phyloP scores from a whole-genome alignment of 2,329 filamentous ascomycete species.

The Cladophialophora immunda region DNA sequence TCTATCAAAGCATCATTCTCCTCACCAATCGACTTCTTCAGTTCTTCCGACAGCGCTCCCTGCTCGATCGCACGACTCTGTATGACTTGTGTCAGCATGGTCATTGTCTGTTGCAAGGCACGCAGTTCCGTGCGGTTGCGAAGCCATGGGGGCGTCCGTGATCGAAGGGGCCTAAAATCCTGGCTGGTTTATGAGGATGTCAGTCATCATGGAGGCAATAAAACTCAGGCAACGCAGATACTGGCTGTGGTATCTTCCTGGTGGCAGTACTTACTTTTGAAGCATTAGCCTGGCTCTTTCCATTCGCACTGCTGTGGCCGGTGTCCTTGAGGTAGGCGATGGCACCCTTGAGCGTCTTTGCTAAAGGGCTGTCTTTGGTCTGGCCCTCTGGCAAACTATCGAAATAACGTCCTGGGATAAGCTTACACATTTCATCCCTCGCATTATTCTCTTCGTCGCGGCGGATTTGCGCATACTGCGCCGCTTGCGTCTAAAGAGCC shows the following conservation, averaged over 20 bases:
- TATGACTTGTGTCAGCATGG: neutral
- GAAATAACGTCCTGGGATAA: conserved; percentile 6
- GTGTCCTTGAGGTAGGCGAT: conserved; percentile 14
- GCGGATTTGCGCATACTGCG: neutral
- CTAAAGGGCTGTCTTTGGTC: neutral
- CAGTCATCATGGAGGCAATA: neutral
- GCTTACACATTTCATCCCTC: neutral
- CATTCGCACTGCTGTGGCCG: neutral
- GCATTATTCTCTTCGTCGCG: neutral
- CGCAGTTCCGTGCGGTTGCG: neutral
- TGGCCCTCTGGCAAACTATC: neutral
- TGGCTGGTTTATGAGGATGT: neutral
- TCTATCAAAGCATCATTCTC: conserved; percentile 10
- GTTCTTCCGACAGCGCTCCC: conserved; percentile 4
- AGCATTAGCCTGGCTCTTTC: neutral
- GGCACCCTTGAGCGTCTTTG: neutral
- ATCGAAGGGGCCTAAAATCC: neutral
- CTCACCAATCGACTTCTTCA: conserved; percentile 7
- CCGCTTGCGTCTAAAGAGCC: neutral
- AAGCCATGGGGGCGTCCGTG: neutral
- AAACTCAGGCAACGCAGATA: neutral
- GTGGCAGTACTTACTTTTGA: neutral
- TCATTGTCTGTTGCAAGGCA: conserved; percentile 3
- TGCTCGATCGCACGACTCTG: conserved; percentile 3
- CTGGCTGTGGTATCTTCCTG: neutral